phyloP scores from a whole-genome alignment of 192 early-diverging fungal genomes.

The Coemansia sp. region DNA sequence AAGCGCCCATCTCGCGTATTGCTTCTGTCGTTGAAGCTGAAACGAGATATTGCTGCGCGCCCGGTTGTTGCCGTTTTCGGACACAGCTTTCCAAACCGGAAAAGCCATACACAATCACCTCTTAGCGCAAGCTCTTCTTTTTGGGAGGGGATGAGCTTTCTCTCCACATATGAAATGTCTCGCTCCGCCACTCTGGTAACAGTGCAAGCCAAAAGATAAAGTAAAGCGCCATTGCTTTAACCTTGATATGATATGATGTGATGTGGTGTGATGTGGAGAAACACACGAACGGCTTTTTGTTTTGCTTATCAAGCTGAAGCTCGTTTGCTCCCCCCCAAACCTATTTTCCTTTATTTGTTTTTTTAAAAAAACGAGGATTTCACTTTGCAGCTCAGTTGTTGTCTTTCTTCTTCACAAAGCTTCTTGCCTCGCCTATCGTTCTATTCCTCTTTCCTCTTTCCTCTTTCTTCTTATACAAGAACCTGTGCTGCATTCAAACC shows the following conservation, averaged over 20 bases:
- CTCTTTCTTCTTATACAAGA: not conserved
- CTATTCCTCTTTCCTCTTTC: not conserved
- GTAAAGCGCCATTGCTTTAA: no score
- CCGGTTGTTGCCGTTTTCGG: no score
- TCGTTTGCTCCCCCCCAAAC: no score
- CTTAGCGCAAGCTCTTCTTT: not conserved
- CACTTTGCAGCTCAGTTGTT: not conserved
- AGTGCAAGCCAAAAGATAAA: not conserved
- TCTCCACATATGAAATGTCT: not conserved
- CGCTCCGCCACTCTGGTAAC: slow-evolving; percentile 1
- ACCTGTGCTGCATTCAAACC: not conserved
- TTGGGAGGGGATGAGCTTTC: not conserved
- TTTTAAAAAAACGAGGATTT: not conserved
- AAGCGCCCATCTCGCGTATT: no score
- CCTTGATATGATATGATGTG: no score
- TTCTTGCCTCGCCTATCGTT: not conserved
- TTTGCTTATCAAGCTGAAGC: no score
- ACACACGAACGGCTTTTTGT: no score
- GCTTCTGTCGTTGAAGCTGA: no score
- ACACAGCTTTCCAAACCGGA: no score
- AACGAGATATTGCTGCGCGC: no score
- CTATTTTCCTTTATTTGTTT: not conserved
- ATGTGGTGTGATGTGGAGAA: no score
- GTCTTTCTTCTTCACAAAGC: not conserved
- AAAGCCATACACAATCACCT: no score